Evolutionary conservation across 2,329 filamentous ascomycete species (phyloP), one percentile per base, ranked within the genome.

Genomic region (Coniella vitis): DNA sequence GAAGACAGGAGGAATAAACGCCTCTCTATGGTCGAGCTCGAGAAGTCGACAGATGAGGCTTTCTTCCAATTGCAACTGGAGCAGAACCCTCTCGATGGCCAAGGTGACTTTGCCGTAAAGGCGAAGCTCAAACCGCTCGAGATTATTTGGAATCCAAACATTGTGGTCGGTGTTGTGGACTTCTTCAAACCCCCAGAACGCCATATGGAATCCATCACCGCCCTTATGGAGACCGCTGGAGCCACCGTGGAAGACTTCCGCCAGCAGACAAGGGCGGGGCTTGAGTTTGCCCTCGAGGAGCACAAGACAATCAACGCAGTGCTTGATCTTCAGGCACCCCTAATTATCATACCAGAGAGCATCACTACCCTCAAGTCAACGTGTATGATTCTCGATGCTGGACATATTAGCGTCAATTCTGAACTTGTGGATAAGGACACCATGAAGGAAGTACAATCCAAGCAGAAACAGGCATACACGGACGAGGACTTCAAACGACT

Each of bases 241-340:
- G 91, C 91, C 2, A 98, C 93, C 0, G 91, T 98, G 0, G 91
- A 98, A 66, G 91, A 90, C 7, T 75, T 98, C 51, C 81, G 94
- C 31, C 90, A 97, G 64, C 94, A 98, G 69, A 98, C 94, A 4
- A 81, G 94, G 63, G 91, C 93, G 43, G 91, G 93, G 21, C 78
- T 99, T 31, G 90, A 98, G 65, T 98, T 96, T 67, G 94, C 93
- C 0, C 72, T 99, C 3, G 87, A 96, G 60, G 94, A 98, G 63
- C 93, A 98, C 74, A 97, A 95, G 72, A 97, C 93, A 2, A 85
- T 98, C 63, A 95, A 98, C 60, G 91, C 91, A 13, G 89, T 97
- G 58, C 75, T 99, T 38, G 93, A 98, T 65, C 79, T 98, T 12
- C 90, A 96, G 63, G 93, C 93, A 0, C 93, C 93, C 32, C 79